A percentile compares a stretch with the other conserved stretches of the same genome.
Evolutionary conservation across 2,329 filamentous ascomycete genomes (phyloP).

Genomic region (Mycosphaerella sp.): DNA sequence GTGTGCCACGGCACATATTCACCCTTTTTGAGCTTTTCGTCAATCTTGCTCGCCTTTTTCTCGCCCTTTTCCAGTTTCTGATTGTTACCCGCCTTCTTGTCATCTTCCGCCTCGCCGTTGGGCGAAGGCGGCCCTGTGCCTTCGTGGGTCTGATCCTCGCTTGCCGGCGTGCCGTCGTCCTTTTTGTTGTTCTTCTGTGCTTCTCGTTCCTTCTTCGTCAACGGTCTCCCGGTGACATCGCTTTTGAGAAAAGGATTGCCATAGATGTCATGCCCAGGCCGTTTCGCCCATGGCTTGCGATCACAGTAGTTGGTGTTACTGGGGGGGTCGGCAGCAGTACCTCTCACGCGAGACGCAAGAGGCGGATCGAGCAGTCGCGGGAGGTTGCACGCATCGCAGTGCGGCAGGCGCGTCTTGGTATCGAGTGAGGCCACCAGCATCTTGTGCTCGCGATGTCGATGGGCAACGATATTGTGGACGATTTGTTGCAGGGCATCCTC

Average conservation of each 20-base stretch:
- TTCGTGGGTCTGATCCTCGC: slow-evolving; percentile 37
- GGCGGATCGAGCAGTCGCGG: slow-evolving; percentile 68
- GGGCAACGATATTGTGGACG: slow-evolving; percentile 65
- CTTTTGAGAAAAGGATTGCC: slow-evolving; percentile 73
- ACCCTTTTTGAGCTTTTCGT: slow-evolving; percentile 44
- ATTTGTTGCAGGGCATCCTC: slow-evolving; percentile 72
- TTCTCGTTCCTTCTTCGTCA: slow-evolving; percentile 71
- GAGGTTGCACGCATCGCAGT: slow-evolving; percentile 67
- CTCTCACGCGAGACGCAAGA: slow-evolving; percentile 40
- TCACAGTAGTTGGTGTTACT: slow-evolving; percentile 62
- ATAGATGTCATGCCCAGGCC: slow-evolving; percentile 72
- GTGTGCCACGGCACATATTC: slow-evolving; percentile 50
- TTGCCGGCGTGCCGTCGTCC: slow-evolving; percentile 42
- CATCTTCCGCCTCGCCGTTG: slow-evolving; percentile 24
- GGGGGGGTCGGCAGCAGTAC: slow-evolving; percentile 35
- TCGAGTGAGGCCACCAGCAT: slow-evolving; percentile 66
- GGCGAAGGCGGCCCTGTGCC: slow-evolving; percentile 32
- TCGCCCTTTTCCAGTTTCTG: slow-evolving; percentile 42
- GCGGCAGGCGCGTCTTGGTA: slow-evolving; percentile 63
- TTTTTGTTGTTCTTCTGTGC: slow-evolving; percentile 44
- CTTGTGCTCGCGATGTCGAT: slow-evolving; percentile 73
- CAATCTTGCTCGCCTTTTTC: slow-evolving; percentile 37
- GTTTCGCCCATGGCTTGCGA: slow-evolving; percentile 68
- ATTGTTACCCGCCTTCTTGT: slow-evolving; percentile 18
- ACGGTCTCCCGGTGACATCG: slow-evolving; percentile 46